These are phyloP conservation scores for Ulota crispa DNA, from an alignment of 225 moss, liverwort and hornwort genomes.

Conservation along the genomic window DNA sequence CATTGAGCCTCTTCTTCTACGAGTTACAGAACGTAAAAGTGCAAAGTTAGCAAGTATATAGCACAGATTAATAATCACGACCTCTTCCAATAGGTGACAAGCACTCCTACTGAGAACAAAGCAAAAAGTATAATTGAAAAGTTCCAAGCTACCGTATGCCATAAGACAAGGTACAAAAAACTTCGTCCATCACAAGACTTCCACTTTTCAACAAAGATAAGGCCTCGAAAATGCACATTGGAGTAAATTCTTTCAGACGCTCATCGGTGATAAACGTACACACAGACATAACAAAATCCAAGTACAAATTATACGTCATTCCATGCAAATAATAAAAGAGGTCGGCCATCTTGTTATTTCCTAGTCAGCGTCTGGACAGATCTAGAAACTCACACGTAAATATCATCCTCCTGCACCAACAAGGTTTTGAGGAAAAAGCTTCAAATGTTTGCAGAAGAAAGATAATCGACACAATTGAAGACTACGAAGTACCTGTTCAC, in stretches of 20 bases:
- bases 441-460: conserved; percentile 7
- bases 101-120: conserved; percentile 1
- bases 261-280: background rate
- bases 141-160: background rate
- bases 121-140: background rate
- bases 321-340: background rate
- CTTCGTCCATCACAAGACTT: conserved; percentile 1
- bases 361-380: background rate
- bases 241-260: background rate
- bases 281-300: background rate
- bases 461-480: conserved; percentile 9
- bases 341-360: background rate
- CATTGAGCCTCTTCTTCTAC: conserved; percentile 28
- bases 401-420: background rate
- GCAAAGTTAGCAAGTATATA: background rate
- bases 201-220: background rate
- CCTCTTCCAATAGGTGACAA: background rate
- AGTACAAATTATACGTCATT: conserved; percentile 13
- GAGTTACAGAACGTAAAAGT: background rate
- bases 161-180: background rate
- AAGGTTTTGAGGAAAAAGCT: background rate
- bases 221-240: background rate
- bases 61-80: background rate
- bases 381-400: background rate
- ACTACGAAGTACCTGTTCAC: conserved; percentile 72